Conservation (phyloP, 2,329 filamentous ascomycete species). For the Diaporthe citrichinensis region DNA sequence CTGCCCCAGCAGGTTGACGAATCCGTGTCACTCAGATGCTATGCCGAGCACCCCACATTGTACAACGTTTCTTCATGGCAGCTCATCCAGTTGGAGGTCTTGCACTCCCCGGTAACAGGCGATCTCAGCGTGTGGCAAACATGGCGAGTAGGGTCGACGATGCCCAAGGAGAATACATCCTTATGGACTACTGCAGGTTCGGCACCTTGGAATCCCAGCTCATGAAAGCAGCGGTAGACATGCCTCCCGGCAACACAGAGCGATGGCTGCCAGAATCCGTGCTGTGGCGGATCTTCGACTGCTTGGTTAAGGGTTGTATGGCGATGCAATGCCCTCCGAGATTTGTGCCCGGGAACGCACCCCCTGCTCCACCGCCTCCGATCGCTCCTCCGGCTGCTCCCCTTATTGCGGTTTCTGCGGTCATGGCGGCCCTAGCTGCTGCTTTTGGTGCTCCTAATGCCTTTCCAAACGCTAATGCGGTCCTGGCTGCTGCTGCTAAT, state of each 20-base stretch:
- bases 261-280: slow-evolving; percentile 8
- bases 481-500: no score
- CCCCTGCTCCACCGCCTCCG: no score
- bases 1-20: background rate
- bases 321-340: slow-evolving; percentile 42
- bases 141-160: background rate
- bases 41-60: slow-evolving; percentile 22
- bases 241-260: background rate
- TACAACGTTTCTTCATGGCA: slow-evolving; percentile 9
- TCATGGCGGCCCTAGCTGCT: background rate
- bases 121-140: background rate
- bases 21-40: background rate
- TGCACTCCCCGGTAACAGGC: background rate
- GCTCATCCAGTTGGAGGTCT: background rate
- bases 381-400: no score
- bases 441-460: no score
- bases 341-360: background rate
- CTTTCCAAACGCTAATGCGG: background rate
- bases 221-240: background rate
- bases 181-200: slow-evolving; percentile 28
- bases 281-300: slow-evolving; percentile 43
- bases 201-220: background rate
- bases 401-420: no score
- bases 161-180: background rate
- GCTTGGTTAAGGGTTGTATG: slow-evolving; percentile 42